A percentile compares a stretch with the other conserved stretches of the same genome.
These are phyloP conservation scores for Coemansia sp. DNA, from an alignment of 192 early-diverging fungal genomes.

Conservation along the genomic window DNA sequence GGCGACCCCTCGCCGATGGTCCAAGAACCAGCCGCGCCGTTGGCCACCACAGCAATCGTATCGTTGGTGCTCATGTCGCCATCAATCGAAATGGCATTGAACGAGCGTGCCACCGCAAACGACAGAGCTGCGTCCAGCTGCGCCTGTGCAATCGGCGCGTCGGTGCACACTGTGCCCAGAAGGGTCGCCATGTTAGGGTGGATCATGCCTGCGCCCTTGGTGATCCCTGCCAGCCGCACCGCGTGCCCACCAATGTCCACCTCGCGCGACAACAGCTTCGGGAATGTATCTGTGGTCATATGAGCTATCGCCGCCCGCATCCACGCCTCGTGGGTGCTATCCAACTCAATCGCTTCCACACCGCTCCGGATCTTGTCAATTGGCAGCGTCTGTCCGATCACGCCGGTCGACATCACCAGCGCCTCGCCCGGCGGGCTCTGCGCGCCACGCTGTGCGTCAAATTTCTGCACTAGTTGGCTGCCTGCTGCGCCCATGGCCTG, in stretches of 20 bases:
- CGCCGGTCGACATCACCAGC: constrained; percentile 95
- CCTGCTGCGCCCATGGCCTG: constrained; percentile 60
- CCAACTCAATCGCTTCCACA: constrained; percentile 44
- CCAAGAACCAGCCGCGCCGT: constrained; percentile 54
- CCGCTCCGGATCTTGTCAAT: constrained; percentile 80
- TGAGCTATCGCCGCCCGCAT: constrained; percentile 74
- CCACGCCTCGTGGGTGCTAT: constrained; percentile 67
- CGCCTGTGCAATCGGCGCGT: constrained; percentile 61
- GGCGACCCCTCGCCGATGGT: constrained; percentile 30
- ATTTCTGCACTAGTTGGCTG: constrained; percentile 51
- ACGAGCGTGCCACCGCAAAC: constrained; percentile 83
- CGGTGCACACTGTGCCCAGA: constrained; percentile 82
- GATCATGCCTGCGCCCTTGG: constrained; percentile 98
- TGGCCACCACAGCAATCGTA: constrained; percentile 84
- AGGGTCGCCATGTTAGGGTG: constrained; percentile 99
- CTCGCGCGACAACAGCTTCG: constrained; percentile 73
- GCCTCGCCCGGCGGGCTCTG: constrained; percentile 1
- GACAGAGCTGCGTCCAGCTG: constrained; percentile 68
- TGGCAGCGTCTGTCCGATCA: constrained; percentile 87
- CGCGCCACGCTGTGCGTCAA: constrained; percentile 1
- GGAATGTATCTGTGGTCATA: constrained; percentile 99
- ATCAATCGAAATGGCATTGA: constrained; percentile 94
- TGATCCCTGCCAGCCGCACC: constrained; percentile 84
- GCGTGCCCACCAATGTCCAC: constrained; percentile 26
- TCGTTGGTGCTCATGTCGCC: constrained; percentile 98